Base-by-base conservation (phyloP, 176 grass and related monocot genomes). In the Paspalum notatum region DNA sequence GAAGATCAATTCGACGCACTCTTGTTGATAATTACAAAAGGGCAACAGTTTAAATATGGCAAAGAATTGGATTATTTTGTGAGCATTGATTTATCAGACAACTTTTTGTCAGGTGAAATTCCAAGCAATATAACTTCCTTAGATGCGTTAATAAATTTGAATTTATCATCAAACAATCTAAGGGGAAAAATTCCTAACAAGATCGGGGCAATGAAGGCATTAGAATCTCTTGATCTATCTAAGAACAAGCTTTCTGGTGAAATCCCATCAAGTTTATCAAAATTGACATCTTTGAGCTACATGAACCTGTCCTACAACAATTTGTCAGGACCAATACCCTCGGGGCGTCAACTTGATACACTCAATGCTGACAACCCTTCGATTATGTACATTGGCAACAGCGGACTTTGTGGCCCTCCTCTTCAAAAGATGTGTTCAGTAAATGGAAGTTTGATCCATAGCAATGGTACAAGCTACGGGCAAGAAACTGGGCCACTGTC, bases 221-320 rank as follows among this genome's bases (percentile, higher is more conserved):
- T 89, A 15, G 82, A 89, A 49, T 89, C 87, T 20, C 48, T 89
- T 0, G 82, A 89, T 21, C 52, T 89, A 5, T 85, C 68, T 4
- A 68, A 12, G 8, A 89, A 89, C 45, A 44, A 76, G 45, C 15
- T 89, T 27, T 77, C 5, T 16, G 87, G 82, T 14, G 21, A 17
- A 53, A 77, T 89, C 37, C 77, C 82, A 5, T 0, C 24, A 1
- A 60, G 60, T 15, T 12, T 85, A 17, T 54, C 77, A 12, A 20
- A 32, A 24, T 71, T 89, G 46, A 53, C 48, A 44, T 81, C 4
- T 18, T 15, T 89, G 7, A 59, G 57, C 50, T 45, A 71, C 32
- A 57, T 89, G 16, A 76, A 89, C n/a, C 62, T 89, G 7, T 89
- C 82, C 0, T 80, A 85, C 14, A 89, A 89, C 43, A 84, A 85